A percentile compares a stretch with the other conserved stretches of the same genome.
These are phyloP conservation scores for Salix koriyanagi DNA, from an alignment of 345 rosid species.

Conservation along the genomic window DNA sequence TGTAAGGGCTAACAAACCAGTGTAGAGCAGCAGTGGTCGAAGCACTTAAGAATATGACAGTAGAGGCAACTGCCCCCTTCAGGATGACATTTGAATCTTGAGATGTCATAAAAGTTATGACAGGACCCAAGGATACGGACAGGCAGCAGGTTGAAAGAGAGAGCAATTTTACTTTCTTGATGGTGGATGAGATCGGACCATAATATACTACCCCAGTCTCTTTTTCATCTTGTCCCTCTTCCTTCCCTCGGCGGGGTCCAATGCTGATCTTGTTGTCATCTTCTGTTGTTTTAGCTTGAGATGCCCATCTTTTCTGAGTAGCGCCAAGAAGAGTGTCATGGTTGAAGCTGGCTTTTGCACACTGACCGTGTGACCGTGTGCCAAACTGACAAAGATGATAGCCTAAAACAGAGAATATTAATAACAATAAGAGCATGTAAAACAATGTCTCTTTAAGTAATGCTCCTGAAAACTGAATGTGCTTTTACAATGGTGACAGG, in stretches of 20 bases:
- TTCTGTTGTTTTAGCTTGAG: conserved; percentile 44
- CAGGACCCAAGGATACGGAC: conserved; percentile 84
- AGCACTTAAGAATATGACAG: conserved; percentile 81
- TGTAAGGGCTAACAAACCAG: conserved; percentile 92
- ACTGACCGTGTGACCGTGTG: neutral
- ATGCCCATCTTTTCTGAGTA: conserved; percentile 39
- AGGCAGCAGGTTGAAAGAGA: conserved; percentile 97
- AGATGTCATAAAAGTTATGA: conserved; percentile 90
- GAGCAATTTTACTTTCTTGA: conserved; percentile 87
- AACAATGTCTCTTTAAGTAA: neutral
- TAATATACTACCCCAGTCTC: conserved; percentile 51
- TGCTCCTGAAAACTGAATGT: neutral
- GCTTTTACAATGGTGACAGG: neutral
- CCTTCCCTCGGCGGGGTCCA: conserved; percentile 48
- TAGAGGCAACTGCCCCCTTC: conserved; percentile 85
- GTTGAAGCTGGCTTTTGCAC: neutral
- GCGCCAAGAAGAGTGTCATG: neutral
- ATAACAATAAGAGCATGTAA: neutral
- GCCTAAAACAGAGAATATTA: neutral
- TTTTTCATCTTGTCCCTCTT: conserved; percentile 39
- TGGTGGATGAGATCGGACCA: conserved; percentile 83
- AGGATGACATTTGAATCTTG: conserved; percentile 72
- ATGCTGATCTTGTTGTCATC: conserved; percentile 70
- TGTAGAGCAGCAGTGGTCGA: conserved; percentile 71
- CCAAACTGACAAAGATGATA: neutral